These are phyloP conservation scores for Panicum miliaceum DNA, from an alignment of 176 grass and related monocot species.

Conservation along the genomic window DNA sequence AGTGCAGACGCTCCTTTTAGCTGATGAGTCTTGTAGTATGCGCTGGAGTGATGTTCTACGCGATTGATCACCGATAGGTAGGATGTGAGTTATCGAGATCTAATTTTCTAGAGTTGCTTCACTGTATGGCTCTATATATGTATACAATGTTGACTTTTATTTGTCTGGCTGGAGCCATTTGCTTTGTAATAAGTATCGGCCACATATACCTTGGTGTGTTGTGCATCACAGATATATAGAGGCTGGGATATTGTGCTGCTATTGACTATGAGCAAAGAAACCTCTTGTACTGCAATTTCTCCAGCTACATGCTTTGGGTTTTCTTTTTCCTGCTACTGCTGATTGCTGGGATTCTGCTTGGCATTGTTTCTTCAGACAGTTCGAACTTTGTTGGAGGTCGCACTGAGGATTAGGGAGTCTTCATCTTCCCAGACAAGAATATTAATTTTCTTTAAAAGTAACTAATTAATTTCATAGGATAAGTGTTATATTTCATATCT, in stretches of 20 bases:
- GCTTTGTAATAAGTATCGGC: not conserved
- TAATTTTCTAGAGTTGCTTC: not conserved
- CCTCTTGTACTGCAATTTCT: not conserved
- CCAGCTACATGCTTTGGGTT: not conserved
- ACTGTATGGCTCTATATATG: not conserved
- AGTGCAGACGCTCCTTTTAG: conserved; percentile 26
- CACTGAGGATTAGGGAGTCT: no score
- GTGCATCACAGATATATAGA: not conserved
- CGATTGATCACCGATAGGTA: not conserved
- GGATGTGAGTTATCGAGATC: not conserved
- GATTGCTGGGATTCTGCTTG: not conserved
- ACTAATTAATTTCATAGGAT: no score
- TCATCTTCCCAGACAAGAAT: no score
- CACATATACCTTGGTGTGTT: not conserved
- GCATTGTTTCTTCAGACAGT: no score
- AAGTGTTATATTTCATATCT: no score
- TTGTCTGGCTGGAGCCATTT: not conserved
- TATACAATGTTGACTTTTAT: not conserved
- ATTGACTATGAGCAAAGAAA: not conserved
- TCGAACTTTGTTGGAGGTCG: no score
- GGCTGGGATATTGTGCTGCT: not conserved
- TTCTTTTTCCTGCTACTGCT: not conserved
- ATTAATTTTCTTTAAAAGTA: no score
- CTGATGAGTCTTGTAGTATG: conserved; percentile 2
- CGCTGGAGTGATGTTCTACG: not conserved